A percentile compares a stretch with the other conserved stretches of the same genome.
phyloP scores from a whole-genome alignment of 2,329 filamentous ascomycete genomes.

The Colletotrichum sp. region DNA sequence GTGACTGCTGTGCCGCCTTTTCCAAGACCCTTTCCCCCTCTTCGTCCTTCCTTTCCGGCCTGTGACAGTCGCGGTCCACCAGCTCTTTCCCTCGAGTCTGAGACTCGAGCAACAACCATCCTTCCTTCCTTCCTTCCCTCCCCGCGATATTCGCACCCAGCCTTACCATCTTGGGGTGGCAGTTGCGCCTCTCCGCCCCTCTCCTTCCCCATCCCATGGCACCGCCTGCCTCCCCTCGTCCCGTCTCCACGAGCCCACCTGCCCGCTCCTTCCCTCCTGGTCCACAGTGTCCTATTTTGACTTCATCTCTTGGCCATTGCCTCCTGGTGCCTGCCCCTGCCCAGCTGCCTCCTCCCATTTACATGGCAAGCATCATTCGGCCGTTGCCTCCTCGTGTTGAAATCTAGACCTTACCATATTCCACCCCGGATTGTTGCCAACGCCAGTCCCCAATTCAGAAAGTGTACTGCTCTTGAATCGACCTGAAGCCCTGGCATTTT shows the following conservation, averaged over 20 bases:
- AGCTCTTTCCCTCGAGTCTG: background rate
- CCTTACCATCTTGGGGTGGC: background rate
- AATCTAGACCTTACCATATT: background rate
- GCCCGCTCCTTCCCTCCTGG: background rate
- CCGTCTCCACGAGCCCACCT: background rate
- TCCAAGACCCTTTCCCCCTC: background rate
- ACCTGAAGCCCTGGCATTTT: background rate
- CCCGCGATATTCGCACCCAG: background rate
- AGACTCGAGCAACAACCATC: background rate
- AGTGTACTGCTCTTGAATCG: background rate
- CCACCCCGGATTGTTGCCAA: background rate
- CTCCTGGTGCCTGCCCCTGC: background rate
- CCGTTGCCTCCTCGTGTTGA: background rate
- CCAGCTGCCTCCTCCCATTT: background rate
- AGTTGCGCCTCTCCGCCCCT: background rate
- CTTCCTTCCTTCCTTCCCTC: background rate
- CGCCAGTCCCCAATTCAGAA: background rate
- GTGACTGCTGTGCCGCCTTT: background rate
- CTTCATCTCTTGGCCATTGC: constrained; percentile 4
- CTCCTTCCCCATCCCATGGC: background rate
- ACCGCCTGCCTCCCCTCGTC: background rate
- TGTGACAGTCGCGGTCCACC: background rate
- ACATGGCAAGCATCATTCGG: background rate
- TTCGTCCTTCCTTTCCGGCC: background rate
- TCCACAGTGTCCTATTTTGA: constrained; percentile 13